Evolutionary conservation across 2,329 filamentous ascomycete species (phyloP).

Genomic region (Exophiala sp.): DNA sequence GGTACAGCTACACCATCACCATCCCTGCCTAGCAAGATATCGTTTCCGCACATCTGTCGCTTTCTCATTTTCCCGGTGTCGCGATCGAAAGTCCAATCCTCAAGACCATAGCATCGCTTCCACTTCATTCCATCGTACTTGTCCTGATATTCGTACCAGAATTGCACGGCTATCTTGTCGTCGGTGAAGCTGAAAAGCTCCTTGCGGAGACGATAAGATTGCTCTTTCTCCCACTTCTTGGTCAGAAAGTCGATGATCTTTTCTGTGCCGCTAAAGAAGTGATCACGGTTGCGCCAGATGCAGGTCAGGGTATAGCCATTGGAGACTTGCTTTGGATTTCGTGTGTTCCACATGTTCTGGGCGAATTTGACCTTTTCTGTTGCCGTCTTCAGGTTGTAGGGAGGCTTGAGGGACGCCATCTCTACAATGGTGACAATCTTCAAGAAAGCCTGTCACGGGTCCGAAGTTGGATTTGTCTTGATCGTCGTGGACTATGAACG

Average conservation of each 20-base stretch:
- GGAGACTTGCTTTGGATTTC: slow-evolving; percentile 61
- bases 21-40: slow-evolving; percentile 40
- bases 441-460: too few relatives aligned
- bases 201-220: slow-evolving; percentile 71
- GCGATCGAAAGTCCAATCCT: slow-evolving; percentile 47
- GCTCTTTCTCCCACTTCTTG: slow-evolving; percentile 71
- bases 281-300: slow-evolving; percentile 75
- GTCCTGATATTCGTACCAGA: slow-evolving; percentile 84
- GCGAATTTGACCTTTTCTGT: slow-evolving; percentile 75
- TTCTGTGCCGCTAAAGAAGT: slow-evolving; percentile 63
- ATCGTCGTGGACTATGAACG: too few relatives aligned
- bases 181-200: slow-evolving; percentile 62
- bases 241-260: slow-evolving; percentile 66
- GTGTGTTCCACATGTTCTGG: slow-evolving; percentile 78
- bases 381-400: slow-evolving; percentile 72
- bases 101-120: slow-evolving; percentile 81
- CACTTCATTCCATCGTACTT: slow-evolving; percentile 61
- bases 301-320: slow-evolving; percentile 71
- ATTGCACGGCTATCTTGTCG: slow-evolving; percentile 75
- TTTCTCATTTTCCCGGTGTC: slow-evolving; percentile 43
- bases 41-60: slow-evolving; percentile 49
- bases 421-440: not conserved
- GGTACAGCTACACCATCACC: slow-evolving; percentile 36
- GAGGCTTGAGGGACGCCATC: slow-evolving; percentile 54
- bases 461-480: too few relatives aligned